phyloP scores from a whole-genome alignment of 495 filamentous ascomycete genomes.

The Neurospora discreta region DNA sequence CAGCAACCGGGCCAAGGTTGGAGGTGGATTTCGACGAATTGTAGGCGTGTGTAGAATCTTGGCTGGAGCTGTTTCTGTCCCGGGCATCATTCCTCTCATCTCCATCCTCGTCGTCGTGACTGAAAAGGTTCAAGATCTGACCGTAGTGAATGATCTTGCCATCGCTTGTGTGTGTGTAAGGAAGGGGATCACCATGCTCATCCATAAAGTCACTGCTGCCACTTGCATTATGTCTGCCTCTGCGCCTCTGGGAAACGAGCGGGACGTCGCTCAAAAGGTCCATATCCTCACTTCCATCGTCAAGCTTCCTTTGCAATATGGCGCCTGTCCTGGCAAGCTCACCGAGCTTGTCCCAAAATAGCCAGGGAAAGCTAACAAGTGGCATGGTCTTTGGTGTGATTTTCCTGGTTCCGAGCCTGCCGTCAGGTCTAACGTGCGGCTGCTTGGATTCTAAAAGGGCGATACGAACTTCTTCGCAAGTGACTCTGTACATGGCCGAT shows the following conservation, averaged over 20 bases:
- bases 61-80: not conserved
- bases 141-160: conserved; percentile 22
- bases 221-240: not conserved
- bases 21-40: not conserved
- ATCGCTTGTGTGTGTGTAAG: conserved; percentile 12
- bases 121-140: conserved; percentile 21
- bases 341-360: conserved; percentile 65
- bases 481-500: conserved; percentile 79
- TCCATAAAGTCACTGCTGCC: not conserved
- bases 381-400: conserved; percentile 48
- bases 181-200: not conserved
- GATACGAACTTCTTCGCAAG: conserved; percentile 52
- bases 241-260: not conserved
- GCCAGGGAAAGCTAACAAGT: conserved; percentile 88
- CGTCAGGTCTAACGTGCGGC: conserved; percentile 23
- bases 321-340: conserved; percentile 42
- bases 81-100: not conserved
- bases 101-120: conserved; percentile 15
- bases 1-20: not conserved
- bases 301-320: not conserved
- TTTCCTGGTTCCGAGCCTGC: conserved; percentile 21
- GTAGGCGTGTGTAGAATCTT: not conserved
- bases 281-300: conserved; percentile 1
- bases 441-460: conserved; percentile 38
- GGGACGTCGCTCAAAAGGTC: not conserved